Conservation (phyloP, 495 filamentous ascomycete genomes). For the Xylaria grammica region DNA sequence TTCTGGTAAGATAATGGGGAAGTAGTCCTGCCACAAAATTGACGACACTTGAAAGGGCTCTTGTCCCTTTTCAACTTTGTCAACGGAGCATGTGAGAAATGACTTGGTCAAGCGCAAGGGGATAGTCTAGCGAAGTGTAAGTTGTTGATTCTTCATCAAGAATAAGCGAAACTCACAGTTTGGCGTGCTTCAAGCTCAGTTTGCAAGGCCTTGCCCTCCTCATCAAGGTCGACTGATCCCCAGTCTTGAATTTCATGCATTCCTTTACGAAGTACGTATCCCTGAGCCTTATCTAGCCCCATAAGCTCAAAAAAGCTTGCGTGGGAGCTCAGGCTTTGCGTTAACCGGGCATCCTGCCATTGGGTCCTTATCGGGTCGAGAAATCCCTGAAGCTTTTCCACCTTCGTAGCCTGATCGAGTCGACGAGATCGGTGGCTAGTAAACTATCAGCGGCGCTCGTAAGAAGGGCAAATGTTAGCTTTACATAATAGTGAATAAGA, state of each 20-base stretch:
- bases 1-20: slow-evolving; percentile 83
- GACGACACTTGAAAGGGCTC: slow-evolving; percentile 72
- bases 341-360: slow-evolving; percentile 77
- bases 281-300: slow-evolving; percentile 76
- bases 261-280: slow-evolving; percentile 73
- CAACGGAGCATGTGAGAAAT: slow-evolving; percentile 85
- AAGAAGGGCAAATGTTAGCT: slow-evolving; percentile 9
- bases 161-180: slow-evolving; percentile 53
- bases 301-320: slow-evolving; percentile 79
- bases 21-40: slow-evolving; percentile 79
- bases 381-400: slow-evolving; percentile 71
- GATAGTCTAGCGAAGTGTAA: slow-evolving; percentile 56
- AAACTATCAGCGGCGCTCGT: slow-evolving; percentile 11
- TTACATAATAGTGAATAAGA: slow-evolving; percentile 92
- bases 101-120: slow-evolving; percentile 88
- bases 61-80: slow-evolving; percentile 76
- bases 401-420: slow-evolving; percentile 67
- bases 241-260: slow-evolving; percentile 84
- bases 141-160: neutral
- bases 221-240: slow-evolving; percentile 75
- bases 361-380: slow-evolving; percentile 77
- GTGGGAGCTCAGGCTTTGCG: slow-evolving; percentile 72
- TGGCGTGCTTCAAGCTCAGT: slow-evolving; percentile 74
- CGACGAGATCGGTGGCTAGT: slow-evolving; percentile 76
- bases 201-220: slow-evolving; percentile 79